Percentiles rank a stretch among this genome's conserved stretches.
phyloP scores from a whole-genome alignment of 2,329 filamentous ascomycete species.

The Cercospora sp. region DNA sequence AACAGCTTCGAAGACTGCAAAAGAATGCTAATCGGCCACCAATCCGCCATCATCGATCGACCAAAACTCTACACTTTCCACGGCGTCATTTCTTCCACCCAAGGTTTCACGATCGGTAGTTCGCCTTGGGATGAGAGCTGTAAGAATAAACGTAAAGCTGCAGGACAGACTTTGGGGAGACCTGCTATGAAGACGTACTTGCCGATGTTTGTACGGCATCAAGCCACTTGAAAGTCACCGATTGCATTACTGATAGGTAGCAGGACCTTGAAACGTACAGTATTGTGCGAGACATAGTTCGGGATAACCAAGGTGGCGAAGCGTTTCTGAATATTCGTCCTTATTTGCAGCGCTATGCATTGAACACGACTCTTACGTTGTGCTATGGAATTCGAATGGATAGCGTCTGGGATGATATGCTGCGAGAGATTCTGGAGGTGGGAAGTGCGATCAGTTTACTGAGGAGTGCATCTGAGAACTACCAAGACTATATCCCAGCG shows the following conservation, averaged over 20 bases:
- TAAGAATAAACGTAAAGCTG: slow-evolving; percentile 55
- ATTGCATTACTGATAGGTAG: not conserved
- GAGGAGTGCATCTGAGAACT: slow-evolving; percentile 54
- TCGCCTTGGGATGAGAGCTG: slow-evolving; percentile 57
- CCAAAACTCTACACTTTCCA: slow-evolving; percentile 57
- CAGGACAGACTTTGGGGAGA: slow-evolving; percentile 50
- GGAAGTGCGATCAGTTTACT: slow-evolving; percentile 54
- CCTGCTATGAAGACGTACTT: slow-evolving; percentile 51
- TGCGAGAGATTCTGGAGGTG: slow-evolving; percentile 56
- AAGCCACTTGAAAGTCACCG: not conserved
- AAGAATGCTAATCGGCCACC: slow-evolving; percentile 52
- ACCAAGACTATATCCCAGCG: slow-evolving; percentile 54
- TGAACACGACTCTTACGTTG: slow-evolving; percentile 57
- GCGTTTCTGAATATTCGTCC: slow-evolving; percentile 47
- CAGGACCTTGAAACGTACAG: slow-evolving; percentile 54
- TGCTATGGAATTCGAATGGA: slow-evolving; percentile 60
- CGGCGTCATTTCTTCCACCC: slow-evolving; percentile 53
- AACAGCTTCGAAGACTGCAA: slow-evolving; percentile 56
- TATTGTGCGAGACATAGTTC: slow-evolving; percentile 50
- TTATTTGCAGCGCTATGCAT: slow-evolving; percentile 55
- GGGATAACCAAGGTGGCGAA: slow-evolving; percentile 46
- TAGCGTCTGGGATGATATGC: slow-evolving; percentile 52
- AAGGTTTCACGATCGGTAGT: slow-evolving; percentile 58
- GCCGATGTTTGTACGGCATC: slow-evolving; percentile 47
- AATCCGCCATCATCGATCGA: slow-evolving; percentile 49